A percentile compares a stretch with the other conserved stretches of the same genome.
phyloP scores from a whole-genome alignment of 106 monocot genomes.

The Acorus calamus region DNA sequence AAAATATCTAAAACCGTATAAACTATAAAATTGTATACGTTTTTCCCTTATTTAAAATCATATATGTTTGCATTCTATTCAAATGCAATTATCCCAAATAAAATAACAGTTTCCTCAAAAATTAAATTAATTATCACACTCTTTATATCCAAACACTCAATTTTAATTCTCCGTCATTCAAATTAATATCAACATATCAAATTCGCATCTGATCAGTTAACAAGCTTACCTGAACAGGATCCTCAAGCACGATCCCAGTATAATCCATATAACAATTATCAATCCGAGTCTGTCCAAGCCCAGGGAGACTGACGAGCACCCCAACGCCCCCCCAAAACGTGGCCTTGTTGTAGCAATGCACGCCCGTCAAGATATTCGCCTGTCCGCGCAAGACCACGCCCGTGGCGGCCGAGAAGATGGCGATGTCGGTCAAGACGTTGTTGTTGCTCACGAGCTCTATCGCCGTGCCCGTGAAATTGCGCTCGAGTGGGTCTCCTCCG shows the following conservation, averaged over 20 bases:
- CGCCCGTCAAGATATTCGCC: conserved; percentile 10
- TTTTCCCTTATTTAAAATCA: too few relatives aligned
- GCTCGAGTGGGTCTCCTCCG: conserved; percentile 10
- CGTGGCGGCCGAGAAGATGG: conserved; percentile 13
- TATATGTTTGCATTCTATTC: too few relatives aligned
- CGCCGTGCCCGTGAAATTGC: conserved; percentile 9
- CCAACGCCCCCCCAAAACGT: conserved; percentile 10
- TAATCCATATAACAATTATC: conserved; percentile 15
- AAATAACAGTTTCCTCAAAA: too few relatives aligned
- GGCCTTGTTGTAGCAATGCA: conserved; percentile 22
- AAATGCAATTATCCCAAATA: too few relatives aligned
- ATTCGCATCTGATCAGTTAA: too few relatives aligned
- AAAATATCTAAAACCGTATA: too few relatives aligned
- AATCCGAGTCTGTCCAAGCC: conserved; percentile 13
- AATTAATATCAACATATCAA: too few relatives aligned
- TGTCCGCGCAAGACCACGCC: conserved; percentile 6
- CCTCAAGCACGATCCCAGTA: conserved; percentile 14
- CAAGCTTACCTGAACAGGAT: not conserved
- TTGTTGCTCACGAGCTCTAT: conserved; percentile 16
- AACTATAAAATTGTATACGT: too few relatives aligned
- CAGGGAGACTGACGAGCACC: conserved; percentile 2
- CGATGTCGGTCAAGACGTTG: conserved; percentile 18
- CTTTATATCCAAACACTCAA: too few relatives aligned
- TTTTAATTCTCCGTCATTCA: too few relatives aligned
- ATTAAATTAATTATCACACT: too few relatives aligned